phyloP scores from a whole-genome alignment of 352 stramenopile species.

The Blastocystis sp. region DNA sequence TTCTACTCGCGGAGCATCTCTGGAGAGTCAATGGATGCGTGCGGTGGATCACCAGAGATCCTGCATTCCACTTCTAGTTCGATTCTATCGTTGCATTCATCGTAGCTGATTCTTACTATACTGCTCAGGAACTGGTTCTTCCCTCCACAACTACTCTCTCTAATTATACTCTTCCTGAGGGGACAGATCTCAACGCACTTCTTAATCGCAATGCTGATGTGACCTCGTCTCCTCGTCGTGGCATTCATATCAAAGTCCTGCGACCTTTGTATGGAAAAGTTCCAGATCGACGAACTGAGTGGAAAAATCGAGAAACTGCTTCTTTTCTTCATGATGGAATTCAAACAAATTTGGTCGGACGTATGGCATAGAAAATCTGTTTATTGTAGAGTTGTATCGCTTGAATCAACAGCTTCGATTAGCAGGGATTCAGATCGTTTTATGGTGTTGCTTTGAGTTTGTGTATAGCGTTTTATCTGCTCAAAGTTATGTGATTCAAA shows the following conservation, averaged over 20 bases:
- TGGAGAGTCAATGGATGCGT: not conserved
- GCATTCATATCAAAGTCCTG: not conserved
- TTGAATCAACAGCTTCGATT: not conserved
- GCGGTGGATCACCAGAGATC: not conserved
- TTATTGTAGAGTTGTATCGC: slow-evolving; percentile 21
- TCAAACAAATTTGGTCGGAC: slow-evolving; percentile 22
- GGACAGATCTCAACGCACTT: not conserved
- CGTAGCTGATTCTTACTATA: slow-evolving; percentile 22
- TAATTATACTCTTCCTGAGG: not conserved
- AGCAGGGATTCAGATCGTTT: not conserved
- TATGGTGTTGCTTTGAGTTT: slow-evolving; percentile 23
- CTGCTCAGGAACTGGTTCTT: not conserved
- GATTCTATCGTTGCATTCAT: not conserved
- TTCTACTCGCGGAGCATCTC: slow-evolving; percentile 29
- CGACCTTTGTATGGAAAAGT: not conserved
- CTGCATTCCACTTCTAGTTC: not conserved
- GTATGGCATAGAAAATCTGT: not conserved
- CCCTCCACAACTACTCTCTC: not conserved
- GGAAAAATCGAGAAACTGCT: not conserved
- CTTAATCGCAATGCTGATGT: not conserved
- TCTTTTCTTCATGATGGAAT: slow-evolving; percentile 1
- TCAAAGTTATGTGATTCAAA: not conserved
- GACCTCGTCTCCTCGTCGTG: not conserved
- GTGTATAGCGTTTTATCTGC: not conserved
- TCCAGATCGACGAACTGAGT: not conserved